Base-by-base conservation (phyloP, 176 grass and related monocot genomes). In the Eleusine indica region DNA sequence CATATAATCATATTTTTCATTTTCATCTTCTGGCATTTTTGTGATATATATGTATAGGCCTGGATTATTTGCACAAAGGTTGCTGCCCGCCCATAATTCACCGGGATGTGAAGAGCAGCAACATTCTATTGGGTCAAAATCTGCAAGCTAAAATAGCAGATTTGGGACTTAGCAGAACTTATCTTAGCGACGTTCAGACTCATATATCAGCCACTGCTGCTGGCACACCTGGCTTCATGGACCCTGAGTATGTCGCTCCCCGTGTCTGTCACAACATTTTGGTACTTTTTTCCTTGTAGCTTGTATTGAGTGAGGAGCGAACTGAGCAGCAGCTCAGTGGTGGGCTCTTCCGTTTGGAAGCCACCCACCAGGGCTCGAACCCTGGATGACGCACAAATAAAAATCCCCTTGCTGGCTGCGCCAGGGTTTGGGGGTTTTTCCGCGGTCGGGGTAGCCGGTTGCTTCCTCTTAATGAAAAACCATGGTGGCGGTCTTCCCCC, bases 1-100 rank as follows among this genome's bases (percentile, higher is more conserved):
- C 44, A 46, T 46, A 46, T 46, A 9, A 46, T 46, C 44, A 46
- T 46, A 46, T 9, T 46, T 10, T 46, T 46, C 5, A 46, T 46
- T 46, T 9, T 10, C 44, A 25, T 46, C 44, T 46, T 46, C 44
- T 46, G 44, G 5, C 44, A 46, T 46, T 46, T 46, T 9, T 46
- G 43, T 46, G 6, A 9, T 38, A 25, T 75, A 19, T 68, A 9
- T 74, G 12, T 60, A 13, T 22, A 91, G 90, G 90, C 8, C 47
- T 91, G 66, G 82, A 91, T n/a, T 91, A 91, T 79, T 29, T 91
- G 22, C 90, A 92, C 49, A 88, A 58, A 8, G 86, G 86, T 40
- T 88, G 90, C 29, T 78, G 49, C 5, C 29, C 61, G 2, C 21
- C 77, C 7, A 88, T 92, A 62, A 30, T 92, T 61, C 90, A 92